phyloP scores from a whole-genome alignment of 148 eudicot species.

The Rhododendron mucronatum region DNA sequence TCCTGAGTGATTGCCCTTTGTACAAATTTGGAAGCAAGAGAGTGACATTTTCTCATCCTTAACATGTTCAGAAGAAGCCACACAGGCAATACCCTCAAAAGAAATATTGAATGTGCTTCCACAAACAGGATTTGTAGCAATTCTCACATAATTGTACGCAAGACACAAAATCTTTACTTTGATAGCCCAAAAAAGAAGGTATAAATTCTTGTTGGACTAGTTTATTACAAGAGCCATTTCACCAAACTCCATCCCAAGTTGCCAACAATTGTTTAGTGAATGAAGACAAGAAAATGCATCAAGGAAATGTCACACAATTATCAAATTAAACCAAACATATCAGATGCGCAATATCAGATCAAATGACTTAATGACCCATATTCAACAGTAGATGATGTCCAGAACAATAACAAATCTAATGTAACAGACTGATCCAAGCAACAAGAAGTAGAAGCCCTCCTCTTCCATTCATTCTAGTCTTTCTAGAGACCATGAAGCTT shows the following conservation, averaged over 20 bases:
- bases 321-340: slow-evolving; percentile 1
- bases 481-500: neutral
- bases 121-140: neutral
- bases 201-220: neutral
- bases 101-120: neutral
- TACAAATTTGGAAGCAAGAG: neutral
- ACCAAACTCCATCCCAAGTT: neutral
- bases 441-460: neutral
- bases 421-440: neutral
- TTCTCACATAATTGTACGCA: neutral
- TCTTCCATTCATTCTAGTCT: neutral
- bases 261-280: neutral
- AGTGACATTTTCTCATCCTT: neutral
- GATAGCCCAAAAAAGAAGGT: neutral
- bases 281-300: neutral
- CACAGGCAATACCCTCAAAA: neutral
- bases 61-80: neutral
- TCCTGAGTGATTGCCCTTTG: neutral
- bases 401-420: neutral
- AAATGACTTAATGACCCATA: neutral
- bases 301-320: neutral
- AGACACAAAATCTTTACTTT: neutral
- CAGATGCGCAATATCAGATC: neutral
- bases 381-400: neutral
- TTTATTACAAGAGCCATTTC: neutral